Base-by-base conservation (phyloP, 2,329 filamentous ascomycete species). In the Phyllosticta citribraziliensis region DNA sequence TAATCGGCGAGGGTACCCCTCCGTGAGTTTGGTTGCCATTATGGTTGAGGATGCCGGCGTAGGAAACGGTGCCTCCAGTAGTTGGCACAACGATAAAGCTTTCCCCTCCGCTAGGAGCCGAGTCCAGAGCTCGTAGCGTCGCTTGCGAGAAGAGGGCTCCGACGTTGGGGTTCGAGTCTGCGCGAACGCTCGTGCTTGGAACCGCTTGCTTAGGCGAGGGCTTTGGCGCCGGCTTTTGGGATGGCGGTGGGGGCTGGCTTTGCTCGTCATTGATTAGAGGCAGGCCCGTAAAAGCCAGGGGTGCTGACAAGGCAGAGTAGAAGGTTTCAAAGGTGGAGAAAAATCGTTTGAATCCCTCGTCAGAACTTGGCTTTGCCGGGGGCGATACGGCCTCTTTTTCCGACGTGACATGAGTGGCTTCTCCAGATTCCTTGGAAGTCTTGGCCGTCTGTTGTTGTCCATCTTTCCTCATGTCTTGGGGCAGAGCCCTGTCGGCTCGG, bases 31-130 rank as follows among this genome's bases (percentile, higher is more conserved):
- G 64, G 63, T 72, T 66, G 60, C 52, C 60, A 78, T 75, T 8
- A 76, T 60, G 57, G 12, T 55, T 56, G 20, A 96, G 78, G 58
- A 99, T 97, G 64, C 88, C 91, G 53, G 94, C 92, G 70, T 97
- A 99, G 0, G 91, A 94, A 63, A 92, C 88, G 2, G 91, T 97
- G 65, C 93, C 91, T 5, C 94, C 93, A 19, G 89, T 91, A 0
- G 89, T 89, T 3, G 93, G 94, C 1, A 99, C 94, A 1, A 97
- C 88, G 72, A 97, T 97, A 76, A 99, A 99, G 61, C 70, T 72
- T 63, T 75, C 73, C 51, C 73, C 73, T 51, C 55, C 51, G 9
- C 75, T 71, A 17, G 81, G 80, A 27, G 86, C 81, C 55, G 87
- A 73, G 61, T 79, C 86, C 52, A 96, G 81, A 0, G 92, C 90